Percentiles rank a stretch among this genome's conserved stretches.
These are phyloP conservation scores for Debaryomyces maramus DNA, from an alignment of 805 yeast species.

Conservation along the genomic window DNA sequence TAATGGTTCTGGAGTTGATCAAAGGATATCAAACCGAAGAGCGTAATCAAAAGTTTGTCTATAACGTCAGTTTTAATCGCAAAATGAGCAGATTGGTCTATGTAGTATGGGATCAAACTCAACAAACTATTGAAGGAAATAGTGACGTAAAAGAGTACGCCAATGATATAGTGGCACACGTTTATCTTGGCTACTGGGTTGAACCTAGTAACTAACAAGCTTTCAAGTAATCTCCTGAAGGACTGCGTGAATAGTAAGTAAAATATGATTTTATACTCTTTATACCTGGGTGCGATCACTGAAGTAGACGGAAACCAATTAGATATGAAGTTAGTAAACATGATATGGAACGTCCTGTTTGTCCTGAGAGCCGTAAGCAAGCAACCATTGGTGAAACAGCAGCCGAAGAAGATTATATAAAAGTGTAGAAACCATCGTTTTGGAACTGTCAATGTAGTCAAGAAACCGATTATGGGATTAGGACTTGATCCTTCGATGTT, in stretches of 20 bases:
- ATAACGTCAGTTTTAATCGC: conserved; percentile 10
- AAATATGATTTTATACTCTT: conserved; percentile 20
- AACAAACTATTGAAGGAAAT: conserved; percentile 41
- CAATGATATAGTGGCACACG: conserved; percentile 64
- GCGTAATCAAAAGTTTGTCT: conserved; percentile 29
- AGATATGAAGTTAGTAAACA: conserved; percentile 6
- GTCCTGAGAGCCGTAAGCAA: neutral
- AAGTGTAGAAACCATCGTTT: conserved; percentile 65
- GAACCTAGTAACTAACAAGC: conserved; percentile 49
- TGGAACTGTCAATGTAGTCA: conserved; percentile 50
- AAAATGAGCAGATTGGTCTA: conserved; percentile 19
- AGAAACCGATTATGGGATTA: conserved; percentile 2
- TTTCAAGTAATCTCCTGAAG: conserved; percentile 55
- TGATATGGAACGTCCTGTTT: conserved; percentile 5
- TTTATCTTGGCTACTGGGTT: conserved; percentile 55
- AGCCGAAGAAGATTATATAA: conserved; percentile 34
- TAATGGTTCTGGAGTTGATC: conserved; percentile 56
- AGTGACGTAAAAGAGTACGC: conserved; percentile 56
- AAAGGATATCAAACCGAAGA: conserved; percentile 50
- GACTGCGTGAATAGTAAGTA: conserved; percentile 46
- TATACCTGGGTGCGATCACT: conserved; percentile 1
- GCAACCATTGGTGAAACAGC: neutral
- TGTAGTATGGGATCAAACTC: conserved; percentile 15
- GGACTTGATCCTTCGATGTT: neutral
- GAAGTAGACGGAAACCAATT: neutral